Evolutionary conservation across 83 land plant species (phyloP), one percentile per base, ranked within the genome.

Genomic region (Picea abies): DNA sequence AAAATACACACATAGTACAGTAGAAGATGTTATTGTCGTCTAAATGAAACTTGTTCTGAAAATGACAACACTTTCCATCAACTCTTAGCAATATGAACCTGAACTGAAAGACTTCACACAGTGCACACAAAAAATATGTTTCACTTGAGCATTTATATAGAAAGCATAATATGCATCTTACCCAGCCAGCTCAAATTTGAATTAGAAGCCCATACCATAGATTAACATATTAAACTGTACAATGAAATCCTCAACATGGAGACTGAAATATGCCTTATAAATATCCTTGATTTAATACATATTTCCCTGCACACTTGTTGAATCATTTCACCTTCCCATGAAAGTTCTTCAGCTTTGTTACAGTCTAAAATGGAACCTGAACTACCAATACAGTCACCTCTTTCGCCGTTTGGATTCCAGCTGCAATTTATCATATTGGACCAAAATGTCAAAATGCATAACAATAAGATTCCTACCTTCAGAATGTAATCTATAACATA

Each of bases 121-220:
- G 47, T 73, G 41, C 77, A 44, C 35, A 70, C 77, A 73, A 58
- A 73, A 73, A 73, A 73, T 41, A 72, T n/a, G 77, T 73, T 73
- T 44, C 77, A 73, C 25, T 73, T 73, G 26, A 73, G 22, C 26
- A 3, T 25, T 73, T 73, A 20, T 52, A 22, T 44, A 19, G 39
- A 73, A 73, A 44, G 58, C 77, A 73, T 47, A 22, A 22, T 44
- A 35, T 23, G 22, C 26, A 73, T 73, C 77, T 47, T 52, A 39
- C 77, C 25, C n/a, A 73, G 22, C 77, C 15, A 73, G 25, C 58
- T 73, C 77, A 39, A n/a, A 41, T 73, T 73, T 47, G 56, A 73
- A 22, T 41, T 39, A 47, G 47, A 35, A 20, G 77, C 77, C 77
- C 77, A 73, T 44, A 44, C 56, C 56, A 47, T 73, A 44, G 29